Conservation (phyloP, 805 yeast genomes). For the Jamesozyma jinghongensis region DNA sequence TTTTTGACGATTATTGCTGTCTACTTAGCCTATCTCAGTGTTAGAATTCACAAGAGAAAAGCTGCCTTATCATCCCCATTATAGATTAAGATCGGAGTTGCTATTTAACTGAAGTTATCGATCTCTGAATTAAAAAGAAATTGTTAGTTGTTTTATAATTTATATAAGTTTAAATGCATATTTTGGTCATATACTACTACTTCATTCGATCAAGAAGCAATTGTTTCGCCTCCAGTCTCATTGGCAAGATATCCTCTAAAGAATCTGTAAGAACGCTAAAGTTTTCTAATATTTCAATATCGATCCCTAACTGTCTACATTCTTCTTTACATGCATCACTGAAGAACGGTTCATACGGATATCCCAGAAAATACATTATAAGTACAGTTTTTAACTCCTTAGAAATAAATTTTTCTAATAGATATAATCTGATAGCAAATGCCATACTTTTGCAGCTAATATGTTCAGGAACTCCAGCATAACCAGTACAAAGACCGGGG, state of each 20-base stretch:
- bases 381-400: conserved; percentile 16
- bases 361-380: conserved; percentile 24
- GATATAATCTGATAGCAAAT: conserved; percentile 22
- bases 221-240: neutral
- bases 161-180: neutral
- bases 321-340: conserved; percentile 14
- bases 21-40: conserved; percentile 9
- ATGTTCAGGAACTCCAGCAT: conserved; percentile 24
- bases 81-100: too few species aligned
- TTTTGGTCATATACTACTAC: neutral
- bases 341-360: conserved; percentile 17
- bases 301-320: conserved; percentile 14
- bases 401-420: conserved; percentile 12
- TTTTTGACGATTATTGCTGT: conserved; percentile 15
- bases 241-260: conserved; percentile 16
- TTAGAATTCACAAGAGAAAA: conserved; percentile 7
- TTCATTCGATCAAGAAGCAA: neutral
- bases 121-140: too few species aligned
- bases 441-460: conserved; percentile 24
- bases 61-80: neutral
- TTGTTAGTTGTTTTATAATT: too few species aligned
- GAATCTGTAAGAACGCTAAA: conserved; percentile 15
- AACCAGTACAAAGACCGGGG: conserved; percentile 29
- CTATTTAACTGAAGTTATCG: too few species aligned
- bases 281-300: conserved; percentile 7